A percentile compares a stretch with the other conserved stretches of the same genome.
Conservation (phyloP, 139 green algal genomes). For the Yamagishiella unicocca region DNA sequence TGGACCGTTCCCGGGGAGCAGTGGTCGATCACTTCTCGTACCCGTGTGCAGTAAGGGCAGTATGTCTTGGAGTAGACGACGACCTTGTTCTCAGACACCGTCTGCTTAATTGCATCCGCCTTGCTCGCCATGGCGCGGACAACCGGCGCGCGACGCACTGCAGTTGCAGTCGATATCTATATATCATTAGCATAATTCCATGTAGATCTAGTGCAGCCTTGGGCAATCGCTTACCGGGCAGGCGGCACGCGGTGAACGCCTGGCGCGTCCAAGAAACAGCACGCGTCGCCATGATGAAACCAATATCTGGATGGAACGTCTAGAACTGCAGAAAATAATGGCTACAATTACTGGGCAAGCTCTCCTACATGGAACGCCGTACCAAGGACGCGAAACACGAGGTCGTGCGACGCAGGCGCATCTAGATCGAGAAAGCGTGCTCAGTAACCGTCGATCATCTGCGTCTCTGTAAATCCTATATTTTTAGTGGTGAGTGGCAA, state of each 20-base stretch:
- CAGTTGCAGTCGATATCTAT: not conserved
- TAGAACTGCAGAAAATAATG: too few species aligned
- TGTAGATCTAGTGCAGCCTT: not conserved
- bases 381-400: too few species aligned
- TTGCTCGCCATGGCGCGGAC: slow-evolving; percentile 14
- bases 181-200: not conserved
- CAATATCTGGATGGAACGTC: too few species aligned
- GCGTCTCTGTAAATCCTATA: too few species aligned
- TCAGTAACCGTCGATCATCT: too few species aligned
- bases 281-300: not conserved
- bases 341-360: too few species aligned
- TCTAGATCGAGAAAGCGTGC: too few species aligned
- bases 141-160: not conserved
- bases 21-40: too few species aligned
- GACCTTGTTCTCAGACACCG: slow-evolving; percentile 40
- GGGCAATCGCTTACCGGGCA: not conserved
- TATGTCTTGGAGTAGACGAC: slow-evolving; percentile 42
- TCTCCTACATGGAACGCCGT: too few species aligned
- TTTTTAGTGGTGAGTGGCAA: too few species aligned
- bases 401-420: too few species aligned
- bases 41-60: slow-evolving; percentile 32
- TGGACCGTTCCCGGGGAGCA: too few species aligned
- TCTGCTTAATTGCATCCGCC: slow-evolving; percentile 5
- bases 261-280: slow-evolving; percentile 15
- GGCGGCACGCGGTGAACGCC: not conserved